Base-by-base conservation (phyloP, 2,329 filamentous ascomycete genomes). In the Hortaea werneckii region DNA sequence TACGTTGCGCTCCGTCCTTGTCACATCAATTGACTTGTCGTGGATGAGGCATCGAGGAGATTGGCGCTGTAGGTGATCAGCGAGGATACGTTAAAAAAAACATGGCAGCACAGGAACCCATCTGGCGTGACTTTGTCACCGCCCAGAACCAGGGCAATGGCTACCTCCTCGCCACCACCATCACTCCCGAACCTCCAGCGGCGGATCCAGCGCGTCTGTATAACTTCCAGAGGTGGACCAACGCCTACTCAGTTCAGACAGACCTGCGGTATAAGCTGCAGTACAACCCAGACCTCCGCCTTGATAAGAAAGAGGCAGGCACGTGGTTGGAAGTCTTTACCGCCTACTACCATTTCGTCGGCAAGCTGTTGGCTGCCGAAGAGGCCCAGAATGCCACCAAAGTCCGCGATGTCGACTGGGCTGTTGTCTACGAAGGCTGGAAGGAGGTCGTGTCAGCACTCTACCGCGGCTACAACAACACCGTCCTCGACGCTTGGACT, bases 291-390 rank as follows among this genome's bases (percentile, higher is more conserved):
- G 52, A 52, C 10, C 46, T 60, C 6, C 53, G 51, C 6, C 52
- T 64, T 12, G 68, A 71, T 27, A 73, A 70, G 47, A 70, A 72
- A 29, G 87, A 95, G 67, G 71, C 79, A 26, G 77, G 75, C 47
- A 83, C 82, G n/a, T 98, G 92, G 92, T 73, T 83, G 0, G 89
- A 95, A 35, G 80, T 96, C 29, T 94, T 89, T 61, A 71, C 76
- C 32, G 74, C 79, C 13, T 95, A 89, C 61, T 95, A 89, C 87
- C 87, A 84, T 57, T 85, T 86, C 26, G 68, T 85, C 35, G 82
- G 80, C 29, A 82, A 86, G 56, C 76, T 95, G 29, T 67, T 92
- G 44, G 76, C 76, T 10, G 77, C 78, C 8, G 77, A 85, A 48
- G 77, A 80, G 49, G 68, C 73, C 12, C 51, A 65, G 27, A 72